These are phyloP conservation scores for Suillus hirtellus DNA, from an alignment of 768 basidiomycete species.

Conservation along the genomic window DNA sequence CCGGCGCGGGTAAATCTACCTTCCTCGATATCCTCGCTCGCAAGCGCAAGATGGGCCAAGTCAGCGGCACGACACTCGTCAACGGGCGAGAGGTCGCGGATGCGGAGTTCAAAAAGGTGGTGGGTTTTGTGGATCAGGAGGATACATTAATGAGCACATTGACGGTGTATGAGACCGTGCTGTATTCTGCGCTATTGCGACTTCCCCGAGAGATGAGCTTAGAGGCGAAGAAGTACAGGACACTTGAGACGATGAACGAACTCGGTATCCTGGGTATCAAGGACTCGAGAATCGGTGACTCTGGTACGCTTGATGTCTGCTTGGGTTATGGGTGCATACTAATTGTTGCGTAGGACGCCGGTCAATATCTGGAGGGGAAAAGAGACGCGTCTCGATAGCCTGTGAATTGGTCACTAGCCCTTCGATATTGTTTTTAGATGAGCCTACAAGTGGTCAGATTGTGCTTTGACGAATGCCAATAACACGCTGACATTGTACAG, in stretches of 20 bases:
- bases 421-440: slow-evolving; percentile 93
- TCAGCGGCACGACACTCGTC: slow-evolving; percentile 73
- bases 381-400: slow-evolving; percentile 93
- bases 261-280: slow-evolving; percentile 90
- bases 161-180: slow-evolving; percentile 96
- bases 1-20: slow-evolving; percentile 95
- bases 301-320: slow-evolving; percentile 43
- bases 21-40: slow-evolving; percentile 94
- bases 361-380: slow-evolving; percentile 97
- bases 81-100: slow-evolving; percentile 82
- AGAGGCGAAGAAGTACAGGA: slow-evolving; percentile 93
- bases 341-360: slow-evolving; percentile 51
- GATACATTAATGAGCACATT: slow-evolving; percentile 96
- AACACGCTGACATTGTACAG: slow-evolving; percentile 39
- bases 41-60: slow-evolving; percentile 79
- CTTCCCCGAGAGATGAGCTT: slow-evolving; percentile 93
- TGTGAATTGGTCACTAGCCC: slow-evolving; percentile 98
- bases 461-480: background rate
- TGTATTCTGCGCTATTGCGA: slow-evolving; percentile 89
- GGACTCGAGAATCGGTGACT: slow-evolving; percentile 86
- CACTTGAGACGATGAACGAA: slow-evolving; percentile 95
- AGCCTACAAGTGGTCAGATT: slow-evolving; percentile 84
- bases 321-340: slow-evolving; percentile 2
- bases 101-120: slow-evolving; percentile 77
- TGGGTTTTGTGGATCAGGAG: slow-evolving; percentile 97